Base-by-base conservation (phyloP, 2,329 filamentous ascomycete genomes). In the Colletotrichum lini region DNA sequence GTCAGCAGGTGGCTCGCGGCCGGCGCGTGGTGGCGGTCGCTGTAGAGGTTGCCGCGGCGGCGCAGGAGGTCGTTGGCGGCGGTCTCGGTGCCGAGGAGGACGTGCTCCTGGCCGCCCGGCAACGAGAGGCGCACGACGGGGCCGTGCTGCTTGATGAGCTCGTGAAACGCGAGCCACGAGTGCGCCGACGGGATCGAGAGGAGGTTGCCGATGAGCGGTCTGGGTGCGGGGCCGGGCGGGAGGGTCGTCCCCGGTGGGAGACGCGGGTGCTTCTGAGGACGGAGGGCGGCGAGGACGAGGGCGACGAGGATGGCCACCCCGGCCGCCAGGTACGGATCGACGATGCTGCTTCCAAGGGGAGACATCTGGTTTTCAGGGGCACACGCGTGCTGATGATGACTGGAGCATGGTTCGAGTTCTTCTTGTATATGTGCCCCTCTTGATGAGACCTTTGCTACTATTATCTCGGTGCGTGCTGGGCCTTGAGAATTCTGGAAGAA, bases 121-220 rank as follows among this genome's bases (percentile, higher is more conserved):
- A 87, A 81, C 50, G 81, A 80, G 42, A 87, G 75, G 12, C 81
- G 80, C 73, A 82, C 86, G 40, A 88, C 80, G 6, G 81, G 78
- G 2, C 85, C 79, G 65, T 81, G 79, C 62, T 77, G 69, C 18
- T 80, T 74, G 30, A 77, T 75, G 78, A 80, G 83, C 35, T 79
- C 75, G 16, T 79, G 75, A 76, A 84, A 84, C 63, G 83, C 80
- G 18, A 84, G 72, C 83, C 83, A 85, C 30, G 78, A 80, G 73
- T 83, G 78, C 23, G 74, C 70, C 9, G 76, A 74, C 9, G 80
- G 81, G 12, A 83, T 78, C 42, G 80, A 76, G 4, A 75, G 74
- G 18, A 83, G 73, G 59, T 82, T 82, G 21, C 82, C 81, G 40
- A 82, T 47, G 26, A 75, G 26, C 18, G 67, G 73, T 12, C 61